Base-by-base conservation (phyloP, 768 basidiomycete species). In the Cantharellus anzutake region DNA sequence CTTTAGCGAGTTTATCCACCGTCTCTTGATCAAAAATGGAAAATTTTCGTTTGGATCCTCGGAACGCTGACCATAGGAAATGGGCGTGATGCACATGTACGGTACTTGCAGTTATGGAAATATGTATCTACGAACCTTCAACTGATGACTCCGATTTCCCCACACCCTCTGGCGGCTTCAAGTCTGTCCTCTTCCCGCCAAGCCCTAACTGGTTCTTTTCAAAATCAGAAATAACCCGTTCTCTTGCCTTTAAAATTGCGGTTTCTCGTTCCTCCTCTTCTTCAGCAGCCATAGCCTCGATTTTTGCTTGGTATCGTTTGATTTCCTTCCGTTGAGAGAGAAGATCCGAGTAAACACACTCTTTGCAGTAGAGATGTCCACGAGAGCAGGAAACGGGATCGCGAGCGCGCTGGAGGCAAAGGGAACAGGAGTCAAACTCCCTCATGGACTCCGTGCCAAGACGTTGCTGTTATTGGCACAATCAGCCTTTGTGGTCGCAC, bases 341-440 rank as follows among this genome's bases (percentile, higher is more conserved):
- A 38, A 94, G 79, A 67, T 93, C 88, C 1, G 84, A 80, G 61
- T 92, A 81, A 35, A 84, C 84, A 66, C 96, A 98, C 72, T 97
- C 94, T 68, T 86, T 89, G 76, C 96, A 99, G 69, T 91, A 98
- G 34, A 98, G 65, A 70, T 98, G 96, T 0, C 96, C 96, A 57
- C 86, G 78, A 29, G 72, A 65, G 66, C 96, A 98, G 5, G 83
- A 79, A 41, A 93, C 74, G 0, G 94, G 90, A 57, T 91, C 84
- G 55, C 86, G 74, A 3, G 88, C 92, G 48, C 78, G 76, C 59
- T 87, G 82, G 41, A 96, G 73, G 69, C 94, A 99, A 11, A 96
- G 77, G 3, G 85, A 77, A 68, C 96, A 98, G 0, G 89, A 82
- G 69, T 96, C 89, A 69, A 96, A 92, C 57, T 79, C 79, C 42